Base-by-base conservation (phyloP, 2,329 filamentous ascomycete species). In the Mycosphaerella arachidis region DNA sequence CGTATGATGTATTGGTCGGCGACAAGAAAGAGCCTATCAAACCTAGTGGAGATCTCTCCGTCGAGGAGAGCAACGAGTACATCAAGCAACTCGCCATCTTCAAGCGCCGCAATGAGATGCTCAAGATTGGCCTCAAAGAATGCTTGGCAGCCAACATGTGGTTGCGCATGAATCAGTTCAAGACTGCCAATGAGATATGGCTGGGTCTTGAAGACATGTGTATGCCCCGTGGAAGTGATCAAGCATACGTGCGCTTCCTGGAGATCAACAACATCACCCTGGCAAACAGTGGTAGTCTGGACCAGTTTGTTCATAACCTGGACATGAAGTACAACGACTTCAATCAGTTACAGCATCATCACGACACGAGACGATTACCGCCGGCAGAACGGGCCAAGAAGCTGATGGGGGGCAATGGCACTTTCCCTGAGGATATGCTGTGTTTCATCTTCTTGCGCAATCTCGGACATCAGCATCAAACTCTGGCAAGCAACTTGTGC, bases 61-160 rank as follows among this genome's bases (percentile, higher is more conserved):
- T 71, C 20, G 69, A 71, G 54, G 63, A 66, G 8, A 70, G 70
- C 67, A 73, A 73, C 55, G 71, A 73, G 48, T 71, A 72, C 60
- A 64, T 73, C 64, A 70, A 71, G 53, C 70, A 71, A 52, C 56
- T 70, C 30, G 71, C 71, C 57, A 73, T 73, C 55, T 73, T 63
- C 63, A 63, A 66, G 30, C 65, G 71, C 5, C 67, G 71, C 27
- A 72, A 73, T 48, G 56, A 65, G 27, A 65, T 67, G 45, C 63
- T 73, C 18, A 63, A 70, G 24, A 60, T 63, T 1, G 66, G 63
- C 9, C 40, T 73, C 12, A 65, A 65, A 50, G 62, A 66, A 31
- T 66, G 60, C 7, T 58, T 72, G 7, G 58, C 65, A 4, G 66
- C 66, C 4, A 55, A 59, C n/a, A 66, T 70, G 18, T 68, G 69